These are phyloP conservation scores for Cercophora samala DNA, from an alignment of 495 filamentous ascomycete species.

Conservation along the genomic window DNA sequence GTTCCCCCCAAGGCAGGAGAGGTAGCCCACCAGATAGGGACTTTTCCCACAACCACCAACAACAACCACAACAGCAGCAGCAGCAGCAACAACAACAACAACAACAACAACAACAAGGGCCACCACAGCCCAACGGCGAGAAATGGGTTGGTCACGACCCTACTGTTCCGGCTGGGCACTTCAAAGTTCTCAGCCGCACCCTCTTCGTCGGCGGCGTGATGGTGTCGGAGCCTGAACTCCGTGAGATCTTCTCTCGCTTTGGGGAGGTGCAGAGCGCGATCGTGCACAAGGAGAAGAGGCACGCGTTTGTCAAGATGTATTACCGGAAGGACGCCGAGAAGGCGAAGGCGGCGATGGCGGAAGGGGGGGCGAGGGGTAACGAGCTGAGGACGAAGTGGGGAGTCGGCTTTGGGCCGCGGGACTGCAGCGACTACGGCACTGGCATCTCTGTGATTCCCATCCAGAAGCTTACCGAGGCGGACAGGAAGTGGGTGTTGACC, in stretches of 20 bases:
- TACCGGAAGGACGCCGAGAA: constrained; percentile 76
- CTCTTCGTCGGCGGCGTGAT: constrained; percentile 96
- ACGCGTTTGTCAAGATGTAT: constrained; percentile 98
- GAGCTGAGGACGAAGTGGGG: constrained; percentile 91
- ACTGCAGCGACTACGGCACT: constrained; percentile 92
- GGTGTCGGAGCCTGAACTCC: constrained; percentile 77
- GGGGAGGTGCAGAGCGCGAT: constrained; percentile 95
- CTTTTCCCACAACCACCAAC: constrained; percentile 14
- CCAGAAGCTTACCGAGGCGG: constrained; percentile 86
- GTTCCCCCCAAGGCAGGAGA: constrained; percentile 65
- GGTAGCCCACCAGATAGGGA: constrained; percentile 53
- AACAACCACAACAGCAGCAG: constrained; percentile 25
- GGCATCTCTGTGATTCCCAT: constrained; percentile 94
- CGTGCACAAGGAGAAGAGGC: constrained; percentile 93
- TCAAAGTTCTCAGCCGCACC: constrained; percentile 93
- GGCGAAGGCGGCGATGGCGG: constrained; percentile 88
- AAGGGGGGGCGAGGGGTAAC: constrained; percentile 68
- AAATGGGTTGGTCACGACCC: constrained; percentile 83
- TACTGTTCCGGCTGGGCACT: constrained; percentile 64
- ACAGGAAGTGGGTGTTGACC: constrained; percentile 94
- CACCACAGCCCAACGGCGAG: constrained; percentile 29
- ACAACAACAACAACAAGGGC: constrained; percentile 18
- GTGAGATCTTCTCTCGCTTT: constrained; percentile 70
- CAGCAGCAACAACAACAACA: constrained; percentile 8
- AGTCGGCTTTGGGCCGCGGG: constrained; percentile 93